phyloP scores from a whole-genome alignment of 2,329 filamentous ascomycete species.

The Xylaria digitata region DNA sequence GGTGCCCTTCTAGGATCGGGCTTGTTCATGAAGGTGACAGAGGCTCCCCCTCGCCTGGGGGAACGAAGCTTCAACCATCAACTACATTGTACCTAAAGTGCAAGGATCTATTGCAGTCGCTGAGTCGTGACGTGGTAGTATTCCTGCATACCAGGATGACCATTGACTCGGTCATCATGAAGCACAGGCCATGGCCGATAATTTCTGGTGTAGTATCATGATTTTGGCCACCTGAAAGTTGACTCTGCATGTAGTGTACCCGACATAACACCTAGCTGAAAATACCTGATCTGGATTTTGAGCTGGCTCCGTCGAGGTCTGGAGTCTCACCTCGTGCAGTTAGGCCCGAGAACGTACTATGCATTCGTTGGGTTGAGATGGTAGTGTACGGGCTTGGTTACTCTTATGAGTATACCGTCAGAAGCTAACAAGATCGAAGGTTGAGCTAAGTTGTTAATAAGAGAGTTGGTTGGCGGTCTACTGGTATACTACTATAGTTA shows the following conservation, averaged over 20 bases:
- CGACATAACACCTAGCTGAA: constrained; percentile 16
- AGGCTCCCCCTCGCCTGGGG: constrained; percentile 2
- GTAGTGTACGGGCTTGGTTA: not conserved
- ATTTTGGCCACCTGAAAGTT: constrained; percentile 11
- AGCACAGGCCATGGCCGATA: constrained; percentile 5
- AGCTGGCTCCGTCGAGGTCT: not conserved
- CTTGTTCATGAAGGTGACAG: constrained; percentile 22
- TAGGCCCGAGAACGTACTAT: not conserved
- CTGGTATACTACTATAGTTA: constrained; percentile 10
- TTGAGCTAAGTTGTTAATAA: constrained; percentile 13
- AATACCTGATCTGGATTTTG: constrained; percentile 9
- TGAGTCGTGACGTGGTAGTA: constrained; percentile 19
- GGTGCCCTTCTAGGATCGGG: constrained; percentile 12
- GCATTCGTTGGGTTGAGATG: not conserved
- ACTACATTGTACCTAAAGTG: not conserved
- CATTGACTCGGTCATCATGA: constrained; percentile 8
- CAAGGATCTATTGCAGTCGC: constrained; percentile 11
- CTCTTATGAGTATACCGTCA: constrained; percentile 3
- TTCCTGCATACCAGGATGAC: constrained; percentile 12
- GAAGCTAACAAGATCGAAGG: constrained; percentile 10
- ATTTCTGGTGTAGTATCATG: constrained; percentile 11
- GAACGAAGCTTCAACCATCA: constrained; percentile 13
- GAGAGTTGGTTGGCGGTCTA: not conserved
- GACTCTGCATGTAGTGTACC: constrained; percentile 15
- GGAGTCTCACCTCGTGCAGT: constrained; percentile 6